Conservation (phyloP, 352 stramenopile species). For the Pythium biforme region DNA sequence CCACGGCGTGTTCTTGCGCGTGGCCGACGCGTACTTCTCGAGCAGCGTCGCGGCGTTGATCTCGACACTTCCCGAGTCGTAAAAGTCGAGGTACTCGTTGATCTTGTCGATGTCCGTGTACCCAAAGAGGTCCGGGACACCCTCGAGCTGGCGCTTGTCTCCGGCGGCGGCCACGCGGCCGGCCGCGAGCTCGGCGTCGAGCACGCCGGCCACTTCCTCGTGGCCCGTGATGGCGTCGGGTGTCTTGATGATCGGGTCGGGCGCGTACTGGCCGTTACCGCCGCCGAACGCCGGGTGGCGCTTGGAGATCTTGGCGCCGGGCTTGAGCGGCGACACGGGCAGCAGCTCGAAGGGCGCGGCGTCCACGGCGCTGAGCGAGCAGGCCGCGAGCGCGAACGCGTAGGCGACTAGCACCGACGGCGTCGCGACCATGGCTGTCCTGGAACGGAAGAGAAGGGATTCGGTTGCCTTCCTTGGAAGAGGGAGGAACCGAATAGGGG, state of each 20-base stretch:
- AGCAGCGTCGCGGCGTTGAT: not conserved
- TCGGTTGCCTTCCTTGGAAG: not conserved
- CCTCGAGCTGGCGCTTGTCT: constrained; percentile 12
- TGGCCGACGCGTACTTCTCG: constrained; percentile 5
- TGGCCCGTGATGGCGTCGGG: constrained; percentile 5
- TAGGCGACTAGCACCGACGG: constrained; percentile 18
- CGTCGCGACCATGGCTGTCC: constrained; percentile 16
- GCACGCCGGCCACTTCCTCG: constrained; percentile 12
- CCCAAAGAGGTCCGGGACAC: constrained; percentile 7
- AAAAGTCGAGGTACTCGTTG: constrained; percentile 8
- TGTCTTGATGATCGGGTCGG: constrained; percentile 19
- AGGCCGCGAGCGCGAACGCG: constrained; percentile 14
- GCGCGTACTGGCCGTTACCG: constrained; percentile 5
- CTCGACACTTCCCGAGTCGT: not conserved
- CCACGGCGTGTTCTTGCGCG: constrained; percentile 29
- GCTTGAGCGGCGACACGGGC: constrained; percentile 13
- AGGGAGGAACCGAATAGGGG: constrained; percentile 2
- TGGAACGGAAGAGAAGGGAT: constrained; percentile 1
- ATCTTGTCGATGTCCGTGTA: constrained; percentile 21
- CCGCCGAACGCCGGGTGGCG: constrained; percentile 23
- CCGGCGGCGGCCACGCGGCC: not conserved
- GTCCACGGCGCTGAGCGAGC: constrained; percentile 8
- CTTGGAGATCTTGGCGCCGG: constrained; percentile 11
- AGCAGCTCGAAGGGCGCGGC: constrained; percentile 14
- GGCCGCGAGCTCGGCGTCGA: not conserved